Base-by-base conservation (phyloP, 495 filamentous ascomycete genomes). In the Parathielavia hyrcaniae region DNA sequence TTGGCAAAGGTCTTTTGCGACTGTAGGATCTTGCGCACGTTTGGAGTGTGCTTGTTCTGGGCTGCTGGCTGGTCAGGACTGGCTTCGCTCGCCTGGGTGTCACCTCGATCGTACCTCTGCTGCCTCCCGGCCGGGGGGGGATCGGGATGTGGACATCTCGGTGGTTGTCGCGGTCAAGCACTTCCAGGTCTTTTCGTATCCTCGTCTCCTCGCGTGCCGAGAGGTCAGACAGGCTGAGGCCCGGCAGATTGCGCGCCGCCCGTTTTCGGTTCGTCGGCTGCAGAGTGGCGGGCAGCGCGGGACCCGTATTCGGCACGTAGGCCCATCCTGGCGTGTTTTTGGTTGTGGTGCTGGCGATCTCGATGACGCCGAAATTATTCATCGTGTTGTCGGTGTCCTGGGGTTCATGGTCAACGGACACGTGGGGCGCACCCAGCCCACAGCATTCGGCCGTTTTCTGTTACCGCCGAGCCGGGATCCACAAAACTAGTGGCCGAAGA, bases 1-100 rank as follows among this genome's bases (percentile, higher is more conserved):
- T 97, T 95, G 41, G 84, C 81, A 64, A 96, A 96, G 0, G 89
- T 91, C 76, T 96, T 96, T 70, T 95, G 88, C 3, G 86, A 91
- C 63, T 85, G 83, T n/a, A 96, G 76, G 62, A 97, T 93, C 66
- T 88, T 87, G 62, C 89, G 87, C n/a, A 93, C 88, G 66, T 86
- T 88, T 4, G 86, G 77, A 17, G 90, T 90, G 55, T 81, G 78
- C 70, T 91, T 90, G 54, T 69, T 74, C 32, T 67, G 61, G 49
- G 66, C 66, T 68, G 26, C 4, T 9, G 20, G n/a, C 16, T 10
- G n/a, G 61, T 53, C 5, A 57, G 54, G 6, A 41, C 17, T 30
- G 38, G 1, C 9, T n/a, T 41, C 7, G 7, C n/a, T 30, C 19
- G 11, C 20, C 12, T 34, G 11, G 17, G 6, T 26, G 30, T 4